Conservation (phyloP, 257 asterid genomes). For the Salvia splendens region DNA sequence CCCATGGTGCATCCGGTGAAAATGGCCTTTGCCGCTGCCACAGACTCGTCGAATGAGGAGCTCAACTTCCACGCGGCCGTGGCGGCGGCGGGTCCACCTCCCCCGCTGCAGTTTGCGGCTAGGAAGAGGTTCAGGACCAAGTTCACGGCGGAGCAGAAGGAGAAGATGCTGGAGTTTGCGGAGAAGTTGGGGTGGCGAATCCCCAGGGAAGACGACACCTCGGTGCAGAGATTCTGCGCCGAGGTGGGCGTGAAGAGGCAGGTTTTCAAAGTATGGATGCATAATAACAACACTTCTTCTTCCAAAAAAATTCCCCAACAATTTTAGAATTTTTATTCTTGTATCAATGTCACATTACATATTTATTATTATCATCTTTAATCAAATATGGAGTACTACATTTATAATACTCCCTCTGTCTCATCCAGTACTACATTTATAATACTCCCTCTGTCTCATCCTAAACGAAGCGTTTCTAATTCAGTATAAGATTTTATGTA, state of each 20-base stretch:
- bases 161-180: constrained; percentile 76
- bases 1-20: constrained; percentile 65
- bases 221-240: constrained; percentile 73
- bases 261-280: constrained; percentile 94
- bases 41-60: constrained; percentile 82
- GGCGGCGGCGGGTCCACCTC: constrained; percentile 47
- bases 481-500: too few species aligned
- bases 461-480: too few species aligned
- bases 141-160: constrained; percentile 79
- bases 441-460: too few species aligned
- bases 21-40: constrained; percentile 54
- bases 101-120: constrained; percentile 52
- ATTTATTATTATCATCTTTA: background rate
- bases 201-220: constrained; percentile 81
- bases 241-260: constrained; percentile 83
- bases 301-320: constrained; percentile 35
- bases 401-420: too few species aligned
- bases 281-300: constrained; percentile 60
- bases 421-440: too few species aligned
- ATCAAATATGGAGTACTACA: too few species aligned
- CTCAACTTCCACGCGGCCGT: constrained; percentile 50
- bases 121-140: constrained; percentile 74
- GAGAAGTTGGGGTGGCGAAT: constrained; percentile 90
- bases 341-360: background rate
- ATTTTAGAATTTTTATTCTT: background rate